These are phyloP conservation scores for Hypoxylon sp. DNA, from an alignment of 2,329 filamentous ascomycete species.

Conservation along the genomic window DNA sequence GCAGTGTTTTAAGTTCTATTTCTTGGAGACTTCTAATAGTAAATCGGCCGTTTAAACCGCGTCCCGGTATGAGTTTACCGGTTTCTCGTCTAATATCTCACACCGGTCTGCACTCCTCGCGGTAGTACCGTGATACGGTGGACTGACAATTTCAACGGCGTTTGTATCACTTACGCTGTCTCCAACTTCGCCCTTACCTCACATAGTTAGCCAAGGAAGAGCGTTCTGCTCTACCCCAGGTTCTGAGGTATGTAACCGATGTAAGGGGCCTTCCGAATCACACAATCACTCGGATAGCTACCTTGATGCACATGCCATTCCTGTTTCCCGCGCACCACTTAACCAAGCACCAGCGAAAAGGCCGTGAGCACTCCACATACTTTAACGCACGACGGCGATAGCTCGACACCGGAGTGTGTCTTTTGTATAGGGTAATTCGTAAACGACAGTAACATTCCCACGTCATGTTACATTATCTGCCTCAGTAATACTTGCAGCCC, in stretches of 20 bases:
- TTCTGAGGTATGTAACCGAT: conserved; percentile 24
- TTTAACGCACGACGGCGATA: background rate
- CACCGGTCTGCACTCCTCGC: background rate
- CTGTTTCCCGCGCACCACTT: background rate
- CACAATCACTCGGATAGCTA: background rate
- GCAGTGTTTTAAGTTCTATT: background rate
- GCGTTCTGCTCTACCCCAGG: conserved; percentile 15
- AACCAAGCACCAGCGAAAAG: background rate
- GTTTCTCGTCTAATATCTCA: background rate
- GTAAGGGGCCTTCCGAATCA: conserved; percentile 19
- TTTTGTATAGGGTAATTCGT: background rate
- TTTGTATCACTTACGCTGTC: background rate
- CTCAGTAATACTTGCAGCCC: background rate
- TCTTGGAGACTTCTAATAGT: background rate
- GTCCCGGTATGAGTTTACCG: background rate
- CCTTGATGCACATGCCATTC: background rate
- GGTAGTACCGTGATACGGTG: background rate
- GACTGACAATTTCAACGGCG: conserved; percentile 13
- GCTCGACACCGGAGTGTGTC: background rate
- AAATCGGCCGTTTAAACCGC: background rate
- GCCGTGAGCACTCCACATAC: background rate
- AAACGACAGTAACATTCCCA: background rate
- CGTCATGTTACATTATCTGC: background rate
- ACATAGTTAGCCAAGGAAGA: background rate
- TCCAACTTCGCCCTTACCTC: background rate